These are phyloP conservation scores for Trichaptum fuscoviolaceum DNA, from an alignment of 768 basidiomycete species.

Conservation along the genomic window DNA sequence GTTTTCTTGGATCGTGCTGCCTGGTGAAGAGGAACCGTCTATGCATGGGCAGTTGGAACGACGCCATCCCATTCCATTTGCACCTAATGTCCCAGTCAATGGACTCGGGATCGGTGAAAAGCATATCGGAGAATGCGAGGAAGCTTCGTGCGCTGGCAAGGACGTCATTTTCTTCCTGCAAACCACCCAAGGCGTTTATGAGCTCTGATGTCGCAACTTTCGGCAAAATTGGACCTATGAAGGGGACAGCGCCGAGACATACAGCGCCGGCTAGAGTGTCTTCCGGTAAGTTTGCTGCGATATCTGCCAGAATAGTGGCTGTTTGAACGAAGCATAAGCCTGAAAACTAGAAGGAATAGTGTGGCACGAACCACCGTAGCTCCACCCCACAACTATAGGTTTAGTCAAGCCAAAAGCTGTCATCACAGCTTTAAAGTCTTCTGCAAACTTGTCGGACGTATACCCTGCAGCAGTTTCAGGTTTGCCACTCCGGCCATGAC, in stretches of 20 bases:
- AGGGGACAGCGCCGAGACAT: not conserved
- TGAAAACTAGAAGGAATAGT: not conserved
- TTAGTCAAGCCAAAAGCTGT: not conserved
- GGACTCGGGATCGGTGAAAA: not conserved
- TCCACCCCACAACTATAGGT: not conserved
- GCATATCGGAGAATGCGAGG: not conserved
- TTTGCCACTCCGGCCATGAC: conserved; percentile 12
- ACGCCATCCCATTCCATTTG: not conserved
- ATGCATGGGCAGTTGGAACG: not conserved
- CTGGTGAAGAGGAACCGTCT: not conserved
- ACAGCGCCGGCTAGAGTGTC: not conserved
- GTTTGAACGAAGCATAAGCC: not conserved
- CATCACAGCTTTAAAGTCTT: not conserved
- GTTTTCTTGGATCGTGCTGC: not conserved
- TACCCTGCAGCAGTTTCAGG: conserved; percentile 4
- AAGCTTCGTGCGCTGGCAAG: not conserved
- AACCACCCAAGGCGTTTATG: not conserved
- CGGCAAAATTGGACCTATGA: not conserved
- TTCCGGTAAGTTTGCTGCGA: not conserved
- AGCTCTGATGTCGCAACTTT: not conserved
- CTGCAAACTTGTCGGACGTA: not conserved
- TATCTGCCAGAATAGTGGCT: not conserved
- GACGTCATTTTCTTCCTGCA: not conserved
- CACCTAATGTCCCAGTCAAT: not conserved
- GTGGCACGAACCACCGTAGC: not conserved